phyloP scores from a whole-genome alignment of 805 yeast genomes.

The Cyberlindnera subsufficiens region DNA sequence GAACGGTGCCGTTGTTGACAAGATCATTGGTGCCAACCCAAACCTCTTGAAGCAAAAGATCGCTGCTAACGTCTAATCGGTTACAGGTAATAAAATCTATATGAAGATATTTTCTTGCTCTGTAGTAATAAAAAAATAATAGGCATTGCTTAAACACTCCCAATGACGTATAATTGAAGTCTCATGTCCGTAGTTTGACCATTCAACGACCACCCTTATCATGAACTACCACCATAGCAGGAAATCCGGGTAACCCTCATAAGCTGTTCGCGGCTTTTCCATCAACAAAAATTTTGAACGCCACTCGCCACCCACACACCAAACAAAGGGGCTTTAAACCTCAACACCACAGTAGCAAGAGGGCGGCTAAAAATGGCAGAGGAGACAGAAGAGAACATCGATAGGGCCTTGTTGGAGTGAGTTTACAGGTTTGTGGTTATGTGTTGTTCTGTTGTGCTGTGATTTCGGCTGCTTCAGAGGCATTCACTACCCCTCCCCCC shows the following conservation, averaged over 20 bases:
- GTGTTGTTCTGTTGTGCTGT: background rate
- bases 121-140: background rate
- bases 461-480: too few relatives aligned
- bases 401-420: conserved; percentile 8
- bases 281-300: background rate
- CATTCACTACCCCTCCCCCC: background rate
- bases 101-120: too few relatives aligned
- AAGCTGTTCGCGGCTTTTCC: background rate
- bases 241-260: background rate
- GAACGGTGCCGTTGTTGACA: conserved; percentile 72
- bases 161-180: too few relatives aligned
- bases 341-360: background rate
- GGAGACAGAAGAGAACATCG: conserved; percentile 6
- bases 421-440: background rate
- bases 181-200: too few relatives aligned
- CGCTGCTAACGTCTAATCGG: conserved; percentile 40
- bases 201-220: too few relatives aligned
- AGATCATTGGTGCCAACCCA: conserved; percentile 88
- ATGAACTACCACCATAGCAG: background rate
- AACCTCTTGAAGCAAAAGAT: conserved; percentile 70
- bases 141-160: too few relatives aligned
- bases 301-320: conserved; percentile 1
- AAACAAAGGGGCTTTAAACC: background rate
- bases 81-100: background rate
- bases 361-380: background rate